Conservation (phyloP, 345 rosid species). For the Salix dunnii region DNA sequence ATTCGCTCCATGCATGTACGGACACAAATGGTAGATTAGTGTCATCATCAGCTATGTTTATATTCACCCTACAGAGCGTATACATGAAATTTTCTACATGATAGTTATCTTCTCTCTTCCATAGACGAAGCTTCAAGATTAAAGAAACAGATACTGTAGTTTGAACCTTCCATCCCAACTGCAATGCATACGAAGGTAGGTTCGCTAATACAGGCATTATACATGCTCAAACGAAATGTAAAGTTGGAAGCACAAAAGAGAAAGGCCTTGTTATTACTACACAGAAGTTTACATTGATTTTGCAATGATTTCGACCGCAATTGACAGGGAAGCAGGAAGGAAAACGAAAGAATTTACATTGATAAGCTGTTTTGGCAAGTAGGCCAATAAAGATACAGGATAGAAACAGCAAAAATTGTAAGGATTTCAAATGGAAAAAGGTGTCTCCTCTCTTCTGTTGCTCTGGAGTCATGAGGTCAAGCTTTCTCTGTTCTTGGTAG, state of each 20-base stretch:
- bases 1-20: not conserved
- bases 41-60: not conserved
- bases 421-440: not conserved
- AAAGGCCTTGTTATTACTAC: conserved; percentile 8
- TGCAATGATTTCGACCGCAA: conserved; percentile 13
- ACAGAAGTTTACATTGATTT: conserved; percentile 22
- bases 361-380: conserved; percentile 2
- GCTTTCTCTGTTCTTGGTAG: conserved; percentile 49
- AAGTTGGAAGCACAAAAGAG: not conserved
- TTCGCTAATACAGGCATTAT: not conserved
- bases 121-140: not conserved
- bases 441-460: not conserved
- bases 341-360: conserved; percentile 21
- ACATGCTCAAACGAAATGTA: not conserved
- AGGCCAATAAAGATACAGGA: conserved; percentile 6
- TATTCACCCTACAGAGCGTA: not conserved
- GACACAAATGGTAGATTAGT: not conserved
- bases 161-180: not conserved
- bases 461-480: conserved; percentile 13
- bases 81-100: not conserved
- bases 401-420: not conserved
- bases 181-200: too few species aligned
- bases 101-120: not conserved
- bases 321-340: not conserved
- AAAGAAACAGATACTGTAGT: not conserved